Evolutionary conservation across 257 asterid species (phyloP).

Genomic region (Ocimum tenuiflorum): DNA sequence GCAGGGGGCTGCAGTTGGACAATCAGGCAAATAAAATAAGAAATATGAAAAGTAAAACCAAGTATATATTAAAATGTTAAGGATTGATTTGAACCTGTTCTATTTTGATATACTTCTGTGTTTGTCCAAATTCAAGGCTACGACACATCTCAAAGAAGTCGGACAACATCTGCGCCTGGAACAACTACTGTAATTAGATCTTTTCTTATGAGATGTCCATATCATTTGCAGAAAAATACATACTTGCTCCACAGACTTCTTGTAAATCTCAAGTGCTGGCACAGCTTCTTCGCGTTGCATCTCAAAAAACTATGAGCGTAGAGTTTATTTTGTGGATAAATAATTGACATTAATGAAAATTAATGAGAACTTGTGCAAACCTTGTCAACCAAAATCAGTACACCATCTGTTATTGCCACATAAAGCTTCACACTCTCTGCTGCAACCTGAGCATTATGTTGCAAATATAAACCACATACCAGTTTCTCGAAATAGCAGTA

Average conservation of each 20-base stretch:
- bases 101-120: constrained; percentile 62
- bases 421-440: constrained; percentile 72
- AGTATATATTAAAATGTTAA: background rate
- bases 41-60: background rate
- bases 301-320: constrained; percentile 46
- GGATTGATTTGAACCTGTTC: constrained; percentile 41
- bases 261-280: constrained; percentile 66
- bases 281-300: constrained; percentile 72
- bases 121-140: constrained; percentile 58
- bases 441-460: constrained; percentile 46
- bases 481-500: background rate
- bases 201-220: background rate
- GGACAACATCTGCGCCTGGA: constrained; percentile 61
- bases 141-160: constrained; percentile 74
- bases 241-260: constrained; percentile 61
- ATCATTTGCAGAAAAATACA: background rate
- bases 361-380: constrained; percentile 24
- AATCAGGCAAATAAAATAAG: constrained; percentile 1
- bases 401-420: constrained; percentile 77
- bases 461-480: constrained; percentile 8
- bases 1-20: constrained; percentile 48
- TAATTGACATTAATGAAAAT: background rate
- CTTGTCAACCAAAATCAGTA: constrained; percentile 75
- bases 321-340: constrained; percentile 18
- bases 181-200: constrained; percentile 4